Conservation (phyloP, 768 basidiomycete species). For the Suillus paluster region DNA sequence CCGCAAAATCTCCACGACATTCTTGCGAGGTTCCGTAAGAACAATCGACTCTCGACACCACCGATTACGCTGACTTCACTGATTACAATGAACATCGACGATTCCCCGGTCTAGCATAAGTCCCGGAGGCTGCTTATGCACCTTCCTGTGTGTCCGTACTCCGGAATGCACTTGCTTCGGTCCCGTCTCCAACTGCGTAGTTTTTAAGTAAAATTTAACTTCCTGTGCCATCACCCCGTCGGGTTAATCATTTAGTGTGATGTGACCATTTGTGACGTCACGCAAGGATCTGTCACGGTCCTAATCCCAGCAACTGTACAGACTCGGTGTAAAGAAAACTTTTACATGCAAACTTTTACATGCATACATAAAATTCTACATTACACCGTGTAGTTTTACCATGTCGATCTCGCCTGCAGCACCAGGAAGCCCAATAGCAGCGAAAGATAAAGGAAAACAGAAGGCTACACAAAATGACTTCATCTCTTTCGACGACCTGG, state of each 20-base stretch:
- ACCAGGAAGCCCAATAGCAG: neutral
- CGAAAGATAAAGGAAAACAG: constrained; percentile 13
- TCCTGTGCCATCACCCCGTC: too few relatives aligned
- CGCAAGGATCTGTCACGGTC: neutral
- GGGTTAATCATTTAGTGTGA: too few relatives aligned
- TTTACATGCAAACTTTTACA: too few relatives aligned
- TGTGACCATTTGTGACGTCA: neutral
- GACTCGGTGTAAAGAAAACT: too few relatives aligned
- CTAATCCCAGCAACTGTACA: too few relatives aligned
- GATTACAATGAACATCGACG: too few relatives aligned
- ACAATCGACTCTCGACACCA: neutral
- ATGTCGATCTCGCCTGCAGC: neutral
- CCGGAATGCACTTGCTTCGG: too few relatives aligned
- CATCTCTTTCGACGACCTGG: constrained; percentile 8
- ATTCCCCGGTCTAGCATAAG: too few relatives aligned
- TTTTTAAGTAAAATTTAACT: too few relatives aligned
- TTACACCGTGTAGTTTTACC: neutral
- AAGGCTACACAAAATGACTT: constrained; percentile 2
- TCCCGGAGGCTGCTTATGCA: too few relatives aligned
- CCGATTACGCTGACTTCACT: neutral
- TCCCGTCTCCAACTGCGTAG: too few relatives aligned
- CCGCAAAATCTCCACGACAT: neutral
- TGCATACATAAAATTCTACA: neutral
- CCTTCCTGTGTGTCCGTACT: neutral
- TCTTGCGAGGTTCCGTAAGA: neutral